These are phyloP conservation scores for Diplotaxis tenuifolia DNA, from an alignment of 345 rosid genomes.

Conservation along the genomic window DNA sequence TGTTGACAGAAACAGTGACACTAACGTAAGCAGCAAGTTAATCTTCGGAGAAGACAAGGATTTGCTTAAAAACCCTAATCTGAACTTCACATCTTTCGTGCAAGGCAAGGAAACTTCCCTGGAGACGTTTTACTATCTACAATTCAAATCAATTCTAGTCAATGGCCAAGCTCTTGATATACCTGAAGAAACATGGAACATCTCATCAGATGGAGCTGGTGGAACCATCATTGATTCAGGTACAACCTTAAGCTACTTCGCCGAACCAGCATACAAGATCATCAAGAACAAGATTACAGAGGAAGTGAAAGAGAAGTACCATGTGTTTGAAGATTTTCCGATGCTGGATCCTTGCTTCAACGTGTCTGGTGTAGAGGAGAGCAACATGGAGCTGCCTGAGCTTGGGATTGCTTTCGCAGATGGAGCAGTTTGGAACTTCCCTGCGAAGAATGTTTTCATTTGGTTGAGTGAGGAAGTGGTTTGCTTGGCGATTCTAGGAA, in stretches of 20 bases:
- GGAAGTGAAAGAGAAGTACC: constrained; percentile 54
- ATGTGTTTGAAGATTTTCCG: constrained; percentile 48
- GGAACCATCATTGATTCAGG: constrained; percentile 90
- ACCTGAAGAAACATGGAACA: constrained; percentile 67
- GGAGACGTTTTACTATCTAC: constrained; percentile 67
- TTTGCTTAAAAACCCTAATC: constrained; percentile 47
- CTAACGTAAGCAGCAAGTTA: constrained; percentile 67
- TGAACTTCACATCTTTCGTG: constrained; percentile 73
- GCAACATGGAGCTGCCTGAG: constrained; percentile 55
- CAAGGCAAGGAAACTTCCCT: constrained; percentile 34
- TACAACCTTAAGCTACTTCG: constrained; percentile 59
- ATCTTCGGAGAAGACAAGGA: constrained; percentile 69
- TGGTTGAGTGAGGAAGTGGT: constrained; percentile 55
- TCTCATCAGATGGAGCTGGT: constrained; percentile 63
- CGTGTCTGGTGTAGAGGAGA: constrained; percentile 54
- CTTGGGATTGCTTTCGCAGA: constrained; percentile 64
- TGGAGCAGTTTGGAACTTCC: constrained; percentile 85
- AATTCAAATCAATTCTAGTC: constrained; percentile 62
- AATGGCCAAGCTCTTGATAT: constrained; percentile 58
- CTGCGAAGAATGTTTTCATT: constrained; percentile 75
- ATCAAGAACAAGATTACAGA: constrained; percentile 58
- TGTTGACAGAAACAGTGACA: constrained; percentile 58
- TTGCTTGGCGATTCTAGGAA: constrained; percentile 76
- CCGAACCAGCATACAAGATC: constrained; percentile 60
- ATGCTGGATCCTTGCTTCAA: constrained; percentile 81